Evolutionary conservation across 2,329 filamentous ascomycete species (phyloP), one percentile per base, ranked within the genome.

Genomic region (Talaromyces funiculosus): DNA sequence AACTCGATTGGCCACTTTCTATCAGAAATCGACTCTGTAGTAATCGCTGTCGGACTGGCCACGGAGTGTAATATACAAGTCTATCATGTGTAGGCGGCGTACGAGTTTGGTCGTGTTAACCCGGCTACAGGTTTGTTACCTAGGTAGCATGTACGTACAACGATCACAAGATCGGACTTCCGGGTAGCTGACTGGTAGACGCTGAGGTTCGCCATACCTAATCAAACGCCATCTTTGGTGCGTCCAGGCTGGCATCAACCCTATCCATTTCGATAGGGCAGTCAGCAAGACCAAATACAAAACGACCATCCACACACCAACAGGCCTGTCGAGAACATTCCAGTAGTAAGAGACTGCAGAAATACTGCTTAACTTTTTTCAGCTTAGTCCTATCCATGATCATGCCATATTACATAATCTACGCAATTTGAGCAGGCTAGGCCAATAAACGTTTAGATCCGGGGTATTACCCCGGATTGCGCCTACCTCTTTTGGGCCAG

Each of bases 401-500:
- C 33, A 54, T 40, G 20, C 51, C 33, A 54, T 37, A 16, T 54
- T 54, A 54, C 33, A 26, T 38, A 54, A 54, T 16, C 18, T 6
- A 16, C 12, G 12, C 22, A 45, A 16, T 0, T 24, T 26, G 14
- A 22, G 8, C 24, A 18, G 29, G 47, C 47, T 51, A 51, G 14
- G 20, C 55, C 55, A 57, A 57, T 57, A 14, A 18, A 24, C 20
- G 55, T 24, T 22, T 35, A 37, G 55, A 49, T 57, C 55, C 54
- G 54, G 54, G 54, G 54, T 33, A 45, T 9, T 51, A 58, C 57
- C 57, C 57, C 57, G 35, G 57, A 53, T 49, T 42, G 56, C 35
- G 10, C 51, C 24, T 53, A 26, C 37, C 55, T 43, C 42, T 40
- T 54, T 54, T 38, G 51, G 51, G n/a, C 4, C 29, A 24, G 10